Percentiles rank a stretch among this genome's conserved stretches.
Conservation (phyloP, 306 rosid species). For the Inga laurina region DNA sequence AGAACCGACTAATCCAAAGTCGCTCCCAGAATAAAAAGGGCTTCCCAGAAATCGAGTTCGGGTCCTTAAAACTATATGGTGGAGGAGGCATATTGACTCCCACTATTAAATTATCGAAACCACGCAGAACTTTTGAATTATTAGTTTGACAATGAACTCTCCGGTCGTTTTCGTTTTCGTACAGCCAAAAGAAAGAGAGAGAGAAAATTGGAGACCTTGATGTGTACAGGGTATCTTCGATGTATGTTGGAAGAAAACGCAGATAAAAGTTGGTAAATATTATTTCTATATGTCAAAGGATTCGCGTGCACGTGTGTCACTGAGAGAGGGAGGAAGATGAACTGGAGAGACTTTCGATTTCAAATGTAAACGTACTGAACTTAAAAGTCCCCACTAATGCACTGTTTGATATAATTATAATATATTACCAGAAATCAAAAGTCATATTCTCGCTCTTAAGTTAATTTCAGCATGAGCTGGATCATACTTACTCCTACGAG, state of each 20-base stretch:
- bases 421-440: constrained; percentile 35
- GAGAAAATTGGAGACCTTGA: constrained; percentile 14
- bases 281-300: constrained; percentile 37
- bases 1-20: no score
- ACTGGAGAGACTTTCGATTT: constrained; percentile 13
- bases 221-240: constrained; percentile 13
- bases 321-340: constrained; percentile 10
- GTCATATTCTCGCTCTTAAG: constrained; percentile 19
- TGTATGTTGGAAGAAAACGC: constrained; percentile 25
- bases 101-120: no score
- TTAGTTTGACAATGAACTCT: constrained; percentile 32
- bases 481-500: constrained; percentile 35
- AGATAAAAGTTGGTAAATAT: constrained; percentile 38
- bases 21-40: fast-evolving
- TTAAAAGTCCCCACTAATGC: constrained; percentile 35
- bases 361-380: constrained; percentile 5
- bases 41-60: no score
- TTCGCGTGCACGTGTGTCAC: constrained; percentile 47
- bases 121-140: constrained; percentile 14
- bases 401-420: constrained; percentile 19
- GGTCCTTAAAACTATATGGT: fast-evolving
- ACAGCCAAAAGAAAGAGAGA: not conserved
- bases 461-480: constrained; percentile 26
- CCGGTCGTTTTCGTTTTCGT: constrained; percentile 28
- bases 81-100: no score